Base-by-base conservation (phyloP, 306 rosid species). In the Acacia melanoxylon region DNA sequence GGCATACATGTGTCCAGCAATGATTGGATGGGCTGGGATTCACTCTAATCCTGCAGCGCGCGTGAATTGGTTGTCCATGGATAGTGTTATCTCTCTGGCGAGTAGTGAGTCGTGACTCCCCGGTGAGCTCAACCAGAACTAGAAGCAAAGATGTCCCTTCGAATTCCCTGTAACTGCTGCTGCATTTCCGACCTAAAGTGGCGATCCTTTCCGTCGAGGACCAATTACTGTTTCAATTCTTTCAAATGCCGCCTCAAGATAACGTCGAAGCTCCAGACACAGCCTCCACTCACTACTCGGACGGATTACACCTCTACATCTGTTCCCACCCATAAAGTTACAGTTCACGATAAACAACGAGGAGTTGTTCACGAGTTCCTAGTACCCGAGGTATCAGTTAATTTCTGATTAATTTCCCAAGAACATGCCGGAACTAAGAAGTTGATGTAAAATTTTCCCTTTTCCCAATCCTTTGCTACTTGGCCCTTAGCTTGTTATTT, bases 351-450 rank as follows among this genome's bases (percentile, higher is more conserved):
- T 35, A 78, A 92, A 25, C 91, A 92, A 76, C 82, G 96, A 24
- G 97, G 97, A 25, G 69, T 85, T 48, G 93, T 93, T 81, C 99
- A 95, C 86, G 92, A 95, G 81, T 95, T 95, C 88, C 17, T 86
- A 42, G 99, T 95, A 1, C 97, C 98, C 5, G 98, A 95, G 99
- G 99, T 94, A 75, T 51, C 3, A 1, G 25, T 4, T n/a, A 13
- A 24, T 48, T 72, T 65, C 77, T 35, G 65, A 77, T 76, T 52
- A 46, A 37, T 65, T 81, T 78, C 44, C 45, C 45, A 33, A 22
- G 44, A 78, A 52, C 54, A 62, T 52, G 29, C 11, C 17, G 29
- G 9, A 63, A 35, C 69, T 29, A 6, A 14, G 16, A 78, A 24
- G 65, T 52, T 66, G 41, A 24, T 29, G 3, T 41, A 5, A 61